phyloP scores from a whole-genome alignment of 2,329 filamentous ascomycete species.

The Juglanconis juglandina region DNA sequence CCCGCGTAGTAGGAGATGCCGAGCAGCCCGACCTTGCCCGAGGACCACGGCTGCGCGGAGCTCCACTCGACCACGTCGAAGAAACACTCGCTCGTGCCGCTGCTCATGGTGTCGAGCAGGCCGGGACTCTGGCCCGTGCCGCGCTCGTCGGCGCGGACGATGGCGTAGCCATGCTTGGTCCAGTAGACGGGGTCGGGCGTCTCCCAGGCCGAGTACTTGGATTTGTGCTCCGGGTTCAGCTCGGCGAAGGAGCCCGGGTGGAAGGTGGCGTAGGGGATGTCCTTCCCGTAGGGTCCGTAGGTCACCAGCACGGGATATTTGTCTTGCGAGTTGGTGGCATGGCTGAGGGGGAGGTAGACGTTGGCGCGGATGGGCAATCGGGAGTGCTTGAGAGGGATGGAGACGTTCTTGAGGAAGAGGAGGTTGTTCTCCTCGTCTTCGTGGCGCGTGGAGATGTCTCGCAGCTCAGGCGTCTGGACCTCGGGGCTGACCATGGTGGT shows the following conservation, averaged over 20 bases:
- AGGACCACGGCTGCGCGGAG: slow-evolving; percentile 44
- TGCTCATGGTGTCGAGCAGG: slow-evolving; percentile 47
- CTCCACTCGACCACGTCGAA: slow-evolving; percentile 49
- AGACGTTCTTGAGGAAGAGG: slow-evolving; percentile 26
- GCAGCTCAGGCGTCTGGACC: slow-evolving; percentile 16
- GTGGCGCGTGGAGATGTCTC: slow-evolving; percentile 19
- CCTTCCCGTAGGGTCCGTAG: slow-evolving; percentile 72
- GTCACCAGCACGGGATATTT: slow-evolving; percentile 62
- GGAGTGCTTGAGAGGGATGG: slow-evolving; percentile 25
- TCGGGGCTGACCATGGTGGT: slow-evolving; percentile 7
- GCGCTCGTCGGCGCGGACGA: slow-evolving; percentile 51
- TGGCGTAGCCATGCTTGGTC: slow-evolving; percentile 51
- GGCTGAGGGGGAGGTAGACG: slow-evolving; percentile 25
- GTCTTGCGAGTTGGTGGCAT: slow-evolving; percentile 14
- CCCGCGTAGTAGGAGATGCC: slow-evolving; percentile 48
- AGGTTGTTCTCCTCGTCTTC: slow-evolving; percentile 20
- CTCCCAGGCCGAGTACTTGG: slow-evolving; percentile 55
- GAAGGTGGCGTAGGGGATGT: slow-evolving; percentile 59
- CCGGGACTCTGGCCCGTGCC: slow-evolving; percentile 47
- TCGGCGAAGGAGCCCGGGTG: slow-evolving; percentile 40
- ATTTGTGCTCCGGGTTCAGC: slow-evolving; percentile 52
- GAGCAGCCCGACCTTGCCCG: slow-evolving; percentile 45
- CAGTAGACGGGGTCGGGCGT: slow-evolving; percentile 56
- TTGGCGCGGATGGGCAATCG: slow-evolving; percentile 27
- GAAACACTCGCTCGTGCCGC: slow-evolving; percentile 45